Percentiles rank a stretch among this genome's conserved stretches.
These are phyloP conservation scores for Penicillium capsulatum DNA, from an alignment of 2,329 filamentous ascomycete species.

Conservation along the genomic window DNA sequence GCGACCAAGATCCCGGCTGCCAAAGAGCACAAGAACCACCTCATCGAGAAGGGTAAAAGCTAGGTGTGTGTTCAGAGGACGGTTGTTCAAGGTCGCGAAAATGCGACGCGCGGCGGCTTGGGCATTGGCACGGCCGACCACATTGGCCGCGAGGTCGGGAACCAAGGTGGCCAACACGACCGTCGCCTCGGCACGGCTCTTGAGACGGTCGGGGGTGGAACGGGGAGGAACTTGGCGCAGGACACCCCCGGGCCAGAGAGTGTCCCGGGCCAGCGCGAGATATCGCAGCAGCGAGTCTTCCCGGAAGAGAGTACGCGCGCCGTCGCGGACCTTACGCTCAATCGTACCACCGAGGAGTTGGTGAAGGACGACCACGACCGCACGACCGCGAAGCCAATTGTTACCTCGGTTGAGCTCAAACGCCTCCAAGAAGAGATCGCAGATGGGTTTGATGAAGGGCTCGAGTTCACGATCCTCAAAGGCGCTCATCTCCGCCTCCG, in stretches of 20 bases:
- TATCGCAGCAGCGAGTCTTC: conserved; percentile 77
- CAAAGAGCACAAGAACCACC: conserved; percentile 62
- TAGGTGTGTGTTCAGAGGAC: conserved; percentile 72
- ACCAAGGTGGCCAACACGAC: conserved; percentile 84
- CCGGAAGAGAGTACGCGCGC: conserved; percentile 65
- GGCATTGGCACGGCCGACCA: conserved; percentile 88
- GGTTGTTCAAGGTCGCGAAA: conserved; percentile 88
- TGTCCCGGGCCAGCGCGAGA: conserved; percentile 66
- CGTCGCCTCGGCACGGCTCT: conserved; percentile 79
- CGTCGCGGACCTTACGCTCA: conserved; percentile 89
- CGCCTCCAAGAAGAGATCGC: conserved; percentile 91
- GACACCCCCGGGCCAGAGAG: conserved; percentile 67
- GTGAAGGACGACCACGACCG: conserved; percentile 92
- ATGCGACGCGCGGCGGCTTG: conserved; percentile 83
- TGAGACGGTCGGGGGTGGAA: conserved; percentile 68
- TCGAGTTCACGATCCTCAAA: conserved; percentile 87
- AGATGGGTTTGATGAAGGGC: conserved; percentile 97
- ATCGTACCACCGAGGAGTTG: conserved; percentile 94
- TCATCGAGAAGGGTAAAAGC: conserved; percentile 70
- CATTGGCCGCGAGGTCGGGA: conserved; percentile 85
- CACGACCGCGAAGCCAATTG: conserved; percentile 93
- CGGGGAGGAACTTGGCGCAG: conserved; percentile 51
- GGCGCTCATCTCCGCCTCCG: conserved; percentile 87
- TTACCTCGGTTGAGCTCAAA: conserved; percentile 94
- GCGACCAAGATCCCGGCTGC: conserved; percentile 21